A percentile compares a stretch with the other conserved stretches of the same genome.
Conservation (phyloP, 805 yeast genomes). For the Candida sanyiensis region DNA sequence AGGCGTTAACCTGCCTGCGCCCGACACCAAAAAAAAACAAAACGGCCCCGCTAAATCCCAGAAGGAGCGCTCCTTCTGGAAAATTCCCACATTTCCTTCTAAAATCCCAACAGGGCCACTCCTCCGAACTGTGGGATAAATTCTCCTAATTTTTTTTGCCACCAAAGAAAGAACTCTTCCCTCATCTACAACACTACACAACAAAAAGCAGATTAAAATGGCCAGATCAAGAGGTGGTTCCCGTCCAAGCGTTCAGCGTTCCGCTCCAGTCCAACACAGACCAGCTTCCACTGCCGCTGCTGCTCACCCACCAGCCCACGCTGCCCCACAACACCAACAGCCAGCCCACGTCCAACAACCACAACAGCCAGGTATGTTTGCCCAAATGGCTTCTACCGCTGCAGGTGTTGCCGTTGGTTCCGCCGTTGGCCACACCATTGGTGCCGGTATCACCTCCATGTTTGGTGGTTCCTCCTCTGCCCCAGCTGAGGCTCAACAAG, state of each 20-base stretch:
- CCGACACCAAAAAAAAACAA: too few species aligned
- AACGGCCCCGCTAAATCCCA: too few species aligned
- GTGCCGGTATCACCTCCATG: conserved; percentile 87
- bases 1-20: too few species aligned
- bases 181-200: background rate
- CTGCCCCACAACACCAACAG: conserved; percentile 41
- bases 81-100: conserved; percentile 1
- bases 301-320: conserved; percentile 41
- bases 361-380: conserved; percentile 78
- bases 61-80: conserved; percentile 7
- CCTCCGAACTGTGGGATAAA: background rate
- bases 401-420: conserved; percentile 99
- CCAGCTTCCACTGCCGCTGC: conserved; percentile 70
- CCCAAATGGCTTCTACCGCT: conserved; percentile 98
- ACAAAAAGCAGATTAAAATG: conserved; percentile 30
- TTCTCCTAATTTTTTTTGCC: conserved; percentile 3
- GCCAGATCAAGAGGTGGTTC: conserved; percentile 43
- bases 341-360: conserved; percentile 51
- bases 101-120: background rate
- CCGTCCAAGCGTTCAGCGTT: conserved; percentile 38
- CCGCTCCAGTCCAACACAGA: conserved; percentile 33
- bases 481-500: conserved; percentile 38
- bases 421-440: conserved; percentile 92
- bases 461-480: conserved; percentile 76
- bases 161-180: conserved; percentile 1